Evolutionary conservation across 192 early-diverging fungal species (phyloP).

Genomic region (Linnemannia hyalina): DNA sequence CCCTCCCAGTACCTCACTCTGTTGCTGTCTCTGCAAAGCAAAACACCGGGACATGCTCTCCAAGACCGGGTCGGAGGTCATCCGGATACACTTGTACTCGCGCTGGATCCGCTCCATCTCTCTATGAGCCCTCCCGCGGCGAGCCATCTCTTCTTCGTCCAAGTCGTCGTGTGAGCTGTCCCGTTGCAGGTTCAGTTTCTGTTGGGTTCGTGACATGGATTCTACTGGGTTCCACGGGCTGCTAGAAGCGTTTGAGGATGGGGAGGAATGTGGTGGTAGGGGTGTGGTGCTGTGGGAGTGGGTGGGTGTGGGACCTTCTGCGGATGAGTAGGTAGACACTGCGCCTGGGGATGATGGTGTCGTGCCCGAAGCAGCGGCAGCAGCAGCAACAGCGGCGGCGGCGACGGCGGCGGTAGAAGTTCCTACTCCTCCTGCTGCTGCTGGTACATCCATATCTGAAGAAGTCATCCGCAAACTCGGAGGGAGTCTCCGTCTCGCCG

Average conservation of each 20-base stretch:
- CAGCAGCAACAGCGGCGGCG: neutral
- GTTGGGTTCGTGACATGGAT: slow-evolving; percentile 38
- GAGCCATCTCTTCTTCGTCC: slow-evolving; percentile 21
- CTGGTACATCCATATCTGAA: neutral
- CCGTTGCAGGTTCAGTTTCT: slow-evolving; percentile 38
- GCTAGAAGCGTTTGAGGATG: neutral
- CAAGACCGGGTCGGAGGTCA: slow-evolving; percentile 26
- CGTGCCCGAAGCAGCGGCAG: too few species aligned
- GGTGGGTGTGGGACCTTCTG: neutral
- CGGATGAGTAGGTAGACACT: neutral
- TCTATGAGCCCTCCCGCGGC: neutral
- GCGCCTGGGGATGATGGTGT: neutral
- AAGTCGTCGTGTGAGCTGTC: slow-evolving; percentile 29
- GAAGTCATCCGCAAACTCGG: slow-evolving; percentile 27
- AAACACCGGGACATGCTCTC: slow-evolving; percentile 39
- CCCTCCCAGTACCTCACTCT: neutral
- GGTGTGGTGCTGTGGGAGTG: neutral
- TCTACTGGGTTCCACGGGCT: slow-evolving; percentile 24
- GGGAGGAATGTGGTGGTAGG: neutral
- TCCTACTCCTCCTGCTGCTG: neutral
- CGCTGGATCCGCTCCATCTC: slow-evolving; percentile 42
- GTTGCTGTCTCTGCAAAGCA: neutral
- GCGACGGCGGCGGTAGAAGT: neutral
- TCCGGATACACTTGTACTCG: slow-evolving; percentile 28
- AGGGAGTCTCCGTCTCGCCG: slow-evolving; percentile 15